Base-by-base conservation (phyloP, 2,329 filamentous ascomycete genomes). In the Alternaria infectoria region DNA sequence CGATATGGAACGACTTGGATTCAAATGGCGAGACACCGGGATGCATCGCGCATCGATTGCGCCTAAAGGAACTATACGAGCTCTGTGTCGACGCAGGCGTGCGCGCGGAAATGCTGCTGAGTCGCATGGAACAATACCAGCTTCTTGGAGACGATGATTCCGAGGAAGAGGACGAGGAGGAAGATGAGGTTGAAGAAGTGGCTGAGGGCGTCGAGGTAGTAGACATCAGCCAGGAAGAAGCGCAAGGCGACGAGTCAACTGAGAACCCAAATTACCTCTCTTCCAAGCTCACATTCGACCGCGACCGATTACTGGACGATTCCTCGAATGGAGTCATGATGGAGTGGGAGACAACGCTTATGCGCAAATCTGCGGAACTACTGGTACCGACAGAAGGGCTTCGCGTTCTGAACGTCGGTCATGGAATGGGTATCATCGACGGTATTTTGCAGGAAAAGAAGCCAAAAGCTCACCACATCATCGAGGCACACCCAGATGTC, bases 1-100 rank as follows among this genome's bases (percentile, higher is more conserved):
- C 93, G 11, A 97, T 98, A 71, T 99, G 96, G 96, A 99, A 99
- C 82, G 94, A 97, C 78, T 84, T 98, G 59, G 93, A 98, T 79
- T 82, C 85, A 69, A 90, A 92, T 71, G 87, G 93, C 72, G 95
- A 98, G 84, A 98, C 96, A 4, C 93, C 96, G 0, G 96, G 93
- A 8, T 98, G 95, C 78, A 83, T 97, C 46, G 96, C 96, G 9
- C 84, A 86, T 26, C 78, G 88, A 49, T 69, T 97, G 23, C 90
- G 91, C 0, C 83, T 92, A 72, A 85, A 81, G 57, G 86, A 88
- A 54, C 81, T 97, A 36, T 98, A 99, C 77, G 87, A 91, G 44
- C 80, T 93, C 61, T 92, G 95, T 77, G 91, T 98, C 8, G 92
- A 95, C 76, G 95, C 95, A 3, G 96, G 96, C 15, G 92, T 97